These are phyloP conservation scores for Metschnikowia gelsemii DNA, from an alignment of 805 yeast species.

Conservation along the genomic window DNA sequence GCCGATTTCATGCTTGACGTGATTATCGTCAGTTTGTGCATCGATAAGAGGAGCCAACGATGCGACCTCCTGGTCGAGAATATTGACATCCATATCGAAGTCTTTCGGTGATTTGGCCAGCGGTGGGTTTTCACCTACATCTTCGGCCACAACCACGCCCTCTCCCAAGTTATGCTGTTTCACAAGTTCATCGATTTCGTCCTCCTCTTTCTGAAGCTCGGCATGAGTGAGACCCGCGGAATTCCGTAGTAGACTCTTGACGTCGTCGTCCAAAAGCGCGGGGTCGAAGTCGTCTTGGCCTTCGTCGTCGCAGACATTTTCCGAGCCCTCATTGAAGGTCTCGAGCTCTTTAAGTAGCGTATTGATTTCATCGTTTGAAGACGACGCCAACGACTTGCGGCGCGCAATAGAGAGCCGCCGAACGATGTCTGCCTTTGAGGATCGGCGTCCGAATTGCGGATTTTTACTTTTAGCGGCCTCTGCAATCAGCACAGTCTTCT, in stretches of 20 bases:
- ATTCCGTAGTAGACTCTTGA: slow-evolving; percentile 13
- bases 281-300: slow-evolving; percentile 14
- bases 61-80: slow-evolving; percentile 42
- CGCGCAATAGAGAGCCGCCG: slow-evolving; percentile 36
- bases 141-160: slow-evolving; percentile 28
- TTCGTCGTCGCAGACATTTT: background rate
- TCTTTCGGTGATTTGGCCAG: slow-evolving; percentile 9
- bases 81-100: slow-evolving; percentile 30
- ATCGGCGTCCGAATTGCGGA: slow-evolving; percentile 4
- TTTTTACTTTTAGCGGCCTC: slow-evolving; percentile 5
- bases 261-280: slow-evolving; percentile 11
- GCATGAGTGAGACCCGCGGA: slow-evolving; percentile 26
- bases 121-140: background rate
- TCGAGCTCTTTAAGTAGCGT: slow-evolving; percentile 40
- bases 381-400: slow-evolving; percentile 38
- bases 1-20: slow-evolving; percentile 19
- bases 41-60: slow-evolving; percentile 40
- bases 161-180: slow-evolving; percentile 36
- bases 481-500: background rate
- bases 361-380: slow-evolving; percentile 40
- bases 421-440: slow-evolving; percentile 21
- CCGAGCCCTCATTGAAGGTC: slow-evolving; percentile 23
- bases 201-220: slow-evolving; percentile 32
- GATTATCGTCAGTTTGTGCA: slow-evolving; percentile 24
- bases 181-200: slow-evolving; percentile 37